Percentiles rank a stretch among this genome's conserved stretches.
phyloP scores from a whole-genome alignment of 2,329 filamentous ascomycete genomes.

The Chrysoporthe puriensis region DNA sequence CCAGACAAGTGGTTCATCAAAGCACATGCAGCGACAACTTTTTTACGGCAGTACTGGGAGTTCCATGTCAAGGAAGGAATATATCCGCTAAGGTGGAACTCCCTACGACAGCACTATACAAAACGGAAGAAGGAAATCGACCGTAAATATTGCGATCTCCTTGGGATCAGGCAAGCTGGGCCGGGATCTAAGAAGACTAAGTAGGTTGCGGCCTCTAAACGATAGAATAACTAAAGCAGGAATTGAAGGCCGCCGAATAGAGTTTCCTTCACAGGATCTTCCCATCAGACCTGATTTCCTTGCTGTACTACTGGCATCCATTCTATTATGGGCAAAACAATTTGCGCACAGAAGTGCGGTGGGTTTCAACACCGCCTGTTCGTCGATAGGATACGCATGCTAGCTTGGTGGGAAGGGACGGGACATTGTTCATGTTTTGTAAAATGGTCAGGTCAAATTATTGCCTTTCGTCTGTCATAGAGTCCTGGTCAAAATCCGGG shows the following conservation, averaged over 20 bases:
- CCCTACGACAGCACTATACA: background rate
- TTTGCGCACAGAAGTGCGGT: background rate
- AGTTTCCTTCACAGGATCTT: background rate
- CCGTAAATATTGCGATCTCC: background rate
- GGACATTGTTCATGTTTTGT: background rate
- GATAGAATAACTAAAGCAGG: background rate
- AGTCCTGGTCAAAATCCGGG: background rate
- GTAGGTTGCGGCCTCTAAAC: background rate
- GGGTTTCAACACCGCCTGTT: background rate
- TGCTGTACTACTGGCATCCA: background rate
- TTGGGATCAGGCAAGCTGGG: background rate
- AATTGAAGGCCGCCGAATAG: background rate
- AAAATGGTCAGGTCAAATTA: background rate
- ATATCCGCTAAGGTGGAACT: background rate
- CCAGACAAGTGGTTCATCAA: background rate
- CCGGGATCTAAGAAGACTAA: background rate
- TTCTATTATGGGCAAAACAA: constrained; percentile 8
- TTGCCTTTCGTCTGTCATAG: background rate
- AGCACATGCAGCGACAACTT: background rate
- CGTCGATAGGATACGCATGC: background rate
- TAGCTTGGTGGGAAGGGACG: background rate
- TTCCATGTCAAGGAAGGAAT: background rate
- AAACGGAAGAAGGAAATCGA: background rate
- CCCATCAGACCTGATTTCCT: no score
- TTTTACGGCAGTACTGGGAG: background rate